Conservation (phyloP, 352 stramenopile species). For the Globisporangium emineosum region DNA sequence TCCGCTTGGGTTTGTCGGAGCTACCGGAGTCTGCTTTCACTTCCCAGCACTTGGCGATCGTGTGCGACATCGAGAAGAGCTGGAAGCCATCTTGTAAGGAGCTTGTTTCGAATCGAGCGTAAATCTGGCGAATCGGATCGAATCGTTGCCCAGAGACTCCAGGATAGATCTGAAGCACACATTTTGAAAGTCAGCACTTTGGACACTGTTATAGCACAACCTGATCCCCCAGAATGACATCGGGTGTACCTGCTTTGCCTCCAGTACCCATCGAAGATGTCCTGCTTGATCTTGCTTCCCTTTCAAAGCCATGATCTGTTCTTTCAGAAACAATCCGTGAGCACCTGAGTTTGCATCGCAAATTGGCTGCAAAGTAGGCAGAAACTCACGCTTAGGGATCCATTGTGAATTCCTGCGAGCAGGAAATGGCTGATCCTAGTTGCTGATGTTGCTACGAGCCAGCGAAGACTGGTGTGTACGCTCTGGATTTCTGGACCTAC, state of each 20-base stretch:
- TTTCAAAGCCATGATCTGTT: background rate
- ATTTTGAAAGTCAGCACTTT: background rate
- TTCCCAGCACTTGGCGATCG: conserved; percentile 27
- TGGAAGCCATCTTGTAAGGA: conserved; percentile 17
- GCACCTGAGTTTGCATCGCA: background rate
- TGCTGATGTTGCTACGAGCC: conserved; percentile 10
- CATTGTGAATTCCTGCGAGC: conserved; percentile 31
- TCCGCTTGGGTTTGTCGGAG: background rate
- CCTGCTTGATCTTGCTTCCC: background rate
- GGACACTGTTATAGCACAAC: background rate
- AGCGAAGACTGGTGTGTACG: conserved; percentile 24
- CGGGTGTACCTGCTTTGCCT: conserved; percentile 10
- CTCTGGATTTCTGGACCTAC: conserved; percentile 15
- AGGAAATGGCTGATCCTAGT: conserved; percentile 23
- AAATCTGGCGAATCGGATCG: conserved; percentile 33
- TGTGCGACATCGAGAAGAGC: conserved; percentile 31
- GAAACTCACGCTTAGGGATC: conserved; percentile 32
- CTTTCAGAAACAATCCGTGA: background rate
- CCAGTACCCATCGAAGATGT: background rate
- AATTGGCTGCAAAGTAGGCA: background rate
- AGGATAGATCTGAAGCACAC: conserved; percentile 34
- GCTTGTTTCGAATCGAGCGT: conserved; percentile 11
- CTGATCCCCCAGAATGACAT: background rate
- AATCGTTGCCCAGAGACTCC: conserved; percentile 21
- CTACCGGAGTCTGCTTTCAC: conserved; percentile 6